Evolutionary conservation across 2,329 filamentous ascomycete genomes (phyloP), one percentile per base, ranked within the genome.

Genomic region (Neocucurbitaria cava): DNA sequence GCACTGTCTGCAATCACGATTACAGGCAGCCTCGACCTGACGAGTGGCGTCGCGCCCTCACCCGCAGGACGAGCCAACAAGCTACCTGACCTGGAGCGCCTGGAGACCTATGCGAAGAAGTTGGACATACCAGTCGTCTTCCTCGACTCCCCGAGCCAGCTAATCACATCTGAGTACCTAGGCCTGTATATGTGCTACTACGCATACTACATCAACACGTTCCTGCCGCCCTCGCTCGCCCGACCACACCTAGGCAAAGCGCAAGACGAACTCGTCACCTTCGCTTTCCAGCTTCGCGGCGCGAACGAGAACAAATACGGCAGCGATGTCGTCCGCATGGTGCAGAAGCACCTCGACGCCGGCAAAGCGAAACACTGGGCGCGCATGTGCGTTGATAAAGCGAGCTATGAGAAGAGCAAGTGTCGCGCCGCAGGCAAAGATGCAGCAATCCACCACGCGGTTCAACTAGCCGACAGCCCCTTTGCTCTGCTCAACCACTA

Each of bases 151-250:
- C 24, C 46, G 8, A 56, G 58, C 9, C 69, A 71, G 31, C 42
- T 64, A 7, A 61, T 75, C 26, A 52, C 46, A 1, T 59, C 51
- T 50, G 51, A 60, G 7, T 59, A 68, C 26, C 55, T 72, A 0
- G 58, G 56, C 1, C 65, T 56, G 0, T 74, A 74, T 51, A 67
- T 74, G 58, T 72, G 64, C 59, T 74, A 65, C 49, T 70, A 61
- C 54, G 66, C 59, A 2, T 72, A 67, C 60, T 74, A 74, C 61
- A 61, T 71, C 46, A 58, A 68, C 57, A 66, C 65, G 0, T 65
- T 71, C 42, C 59, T 74, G 2, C 66, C 70, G 0, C 3, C 50
- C 6, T 58, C 60, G 1, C 24, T 73, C 1, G 46, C 54, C 0
- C 56, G 44, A 0, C 44, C 59, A 1, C 72, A 74, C 33, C 57